Base-by-base conservation (phyloP, 1,139 yeast genomes). In the Hansenula lynferdii region DNA sequence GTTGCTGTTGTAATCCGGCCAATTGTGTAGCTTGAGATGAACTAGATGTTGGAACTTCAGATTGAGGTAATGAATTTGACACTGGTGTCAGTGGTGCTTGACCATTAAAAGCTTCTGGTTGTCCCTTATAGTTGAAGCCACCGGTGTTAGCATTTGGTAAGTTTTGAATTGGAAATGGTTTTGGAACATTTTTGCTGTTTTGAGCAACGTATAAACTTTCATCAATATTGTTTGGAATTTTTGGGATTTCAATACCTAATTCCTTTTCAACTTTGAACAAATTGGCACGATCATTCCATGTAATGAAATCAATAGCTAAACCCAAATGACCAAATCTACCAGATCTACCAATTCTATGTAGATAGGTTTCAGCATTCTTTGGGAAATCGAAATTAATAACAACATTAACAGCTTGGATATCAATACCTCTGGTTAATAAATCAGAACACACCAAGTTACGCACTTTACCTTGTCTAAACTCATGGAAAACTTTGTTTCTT, bases 281-380 rank as follows among this genome's bases (percentile, higher is more conserved):
- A 57, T 85, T 86, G 66, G 85, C 89, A 60, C 97, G 79, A 61
- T 94, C 98, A 57, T 89, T 83, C 97, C 97, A 92, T 62, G 90
- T 86, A 70, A 92, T 89, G 56, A 92, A 77, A 65, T 92, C 94
- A 58, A 92, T 90, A 31, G 98, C 98, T 61, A 92, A 75, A 72
- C 98, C 98, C 60, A 90, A 78, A 63, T 94, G 98, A 51, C 98
- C 98, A 61, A 89, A 92, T 73, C 98, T 85, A 53, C 98, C 99
- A 4, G 97, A 89, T 72, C 99, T 90, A 72, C 99, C 97, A 57
- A 92, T 94, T 75, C 98, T 85, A 67, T 92, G 98, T 54, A 92
- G 76, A 64, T 92, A 92, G 31, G 97, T 92, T 65, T 92, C 98
- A 10, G 97, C 97, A 42, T 86, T 89, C 64, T 92, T 92, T 45